Conservation (phyloP, 1,284 basidiomycete species). For the Moesziomyces globuligerus region DNA sequence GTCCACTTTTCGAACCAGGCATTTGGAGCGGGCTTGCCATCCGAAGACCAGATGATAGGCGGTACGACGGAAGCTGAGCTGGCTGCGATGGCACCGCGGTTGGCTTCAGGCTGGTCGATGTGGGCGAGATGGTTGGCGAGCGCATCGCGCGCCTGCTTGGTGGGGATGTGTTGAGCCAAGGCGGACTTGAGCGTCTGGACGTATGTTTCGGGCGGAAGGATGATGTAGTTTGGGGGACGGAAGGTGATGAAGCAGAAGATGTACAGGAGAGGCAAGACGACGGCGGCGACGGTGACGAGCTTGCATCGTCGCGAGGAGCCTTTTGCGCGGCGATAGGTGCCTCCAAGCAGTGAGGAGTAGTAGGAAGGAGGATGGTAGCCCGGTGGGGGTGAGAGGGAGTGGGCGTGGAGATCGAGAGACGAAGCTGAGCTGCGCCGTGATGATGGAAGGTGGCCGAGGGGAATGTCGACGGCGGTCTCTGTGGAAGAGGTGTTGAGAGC, state of each 20-base stretch:
- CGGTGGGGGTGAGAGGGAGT: conserved; percentile 25
- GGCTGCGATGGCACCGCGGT: background rate
- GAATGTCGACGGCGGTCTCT: conserved; percentile 22
- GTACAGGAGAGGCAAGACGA: conserved; percentile 27
- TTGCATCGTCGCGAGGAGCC: conserved; percentile 34
- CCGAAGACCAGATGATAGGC: conserved; percentile 42
- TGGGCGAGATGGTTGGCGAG: conserved; percentile 27
- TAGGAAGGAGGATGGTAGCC: conserved; percentile 39
- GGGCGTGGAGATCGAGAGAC: conserved; percentile 13
- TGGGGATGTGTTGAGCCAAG: conserved; percentile 35
- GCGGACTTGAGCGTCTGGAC: conserved; percentile 31
- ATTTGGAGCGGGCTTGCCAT: conserved; percentile 36
- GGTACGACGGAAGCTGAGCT: conserved; percentile 28
- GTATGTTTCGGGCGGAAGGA: conserved; percentile 39
- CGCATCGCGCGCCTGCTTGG: conserved; percentile 16
- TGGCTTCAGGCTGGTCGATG: conserved; percentile 18
- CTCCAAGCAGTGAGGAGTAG: conserved; percentile 26
- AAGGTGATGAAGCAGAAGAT: conserved; percentile 38
- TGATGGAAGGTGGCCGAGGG: conserved; percentile 9
- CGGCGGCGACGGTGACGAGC: conserved; percentile 15
- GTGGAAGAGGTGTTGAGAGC: conserved; percentile 27
- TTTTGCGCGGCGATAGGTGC: conserved; percentile 24
- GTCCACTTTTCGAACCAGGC: conserved; percentile 40
- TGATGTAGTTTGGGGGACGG: conserved; percentile 43
- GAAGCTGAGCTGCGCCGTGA: conserved; percentile 10